phyloP scores from a whole-genome alignment of 106 monocot species.

The Acorus gramineus region DNA sequence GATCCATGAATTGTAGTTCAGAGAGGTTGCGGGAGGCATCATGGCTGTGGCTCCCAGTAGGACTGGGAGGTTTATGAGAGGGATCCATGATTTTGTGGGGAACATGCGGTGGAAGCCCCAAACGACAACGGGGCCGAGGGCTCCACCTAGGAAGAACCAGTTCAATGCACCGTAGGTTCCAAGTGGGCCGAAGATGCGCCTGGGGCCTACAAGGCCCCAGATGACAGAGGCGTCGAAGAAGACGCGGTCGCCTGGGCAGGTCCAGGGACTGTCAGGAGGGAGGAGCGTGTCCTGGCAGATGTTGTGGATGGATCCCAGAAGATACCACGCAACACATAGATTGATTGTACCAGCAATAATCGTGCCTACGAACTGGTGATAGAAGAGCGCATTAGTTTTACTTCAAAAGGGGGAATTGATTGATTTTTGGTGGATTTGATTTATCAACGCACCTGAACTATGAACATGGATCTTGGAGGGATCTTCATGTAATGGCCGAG shows the following conservation, averaged over 20 bases:
- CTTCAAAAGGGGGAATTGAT: not conserved
- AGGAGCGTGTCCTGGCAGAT: constrained; percentile 51
- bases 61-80: constrained; percentile 71
- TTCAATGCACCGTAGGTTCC: constrained; percentile 54
- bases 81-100: constrained; percentile 62
- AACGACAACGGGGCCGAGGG: constrained; percentile 62
- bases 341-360: constrained; percentile 83
- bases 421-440: not conserved
- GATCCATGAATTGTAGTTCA: constrained; percentile 76
- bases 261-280: constrained; percentile 82
- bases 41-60: constrained; percentile 67
- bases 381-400: not conserved
- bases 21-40: constrained; percentile 79
- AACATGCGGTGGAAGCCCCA: constrained; percentile 71
- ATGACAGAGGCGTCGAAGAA: constrained; percentile 96
- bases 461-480: constrained; percentile 87
- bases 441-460: constrained; percentile 47
- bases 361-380: constrained; percentile 55
- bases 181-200: constrained; percentile 48
- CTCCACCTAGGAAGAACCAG: constrained; percentile 81
- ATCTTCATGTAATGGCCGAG: constrained; percentile 96
- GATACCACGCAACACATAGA: constrained; percentile 71
- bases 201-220: constrained; percentile 68
- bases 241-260: constrained; percentile 74
- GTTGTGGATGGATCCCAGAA: constrained; percentile 62